These are phyloP conservation scores for Mycosarcoma maydis DNA, from an alignment of 1,284 basidiomycete species.

Conservation along the genomic window DNA sequence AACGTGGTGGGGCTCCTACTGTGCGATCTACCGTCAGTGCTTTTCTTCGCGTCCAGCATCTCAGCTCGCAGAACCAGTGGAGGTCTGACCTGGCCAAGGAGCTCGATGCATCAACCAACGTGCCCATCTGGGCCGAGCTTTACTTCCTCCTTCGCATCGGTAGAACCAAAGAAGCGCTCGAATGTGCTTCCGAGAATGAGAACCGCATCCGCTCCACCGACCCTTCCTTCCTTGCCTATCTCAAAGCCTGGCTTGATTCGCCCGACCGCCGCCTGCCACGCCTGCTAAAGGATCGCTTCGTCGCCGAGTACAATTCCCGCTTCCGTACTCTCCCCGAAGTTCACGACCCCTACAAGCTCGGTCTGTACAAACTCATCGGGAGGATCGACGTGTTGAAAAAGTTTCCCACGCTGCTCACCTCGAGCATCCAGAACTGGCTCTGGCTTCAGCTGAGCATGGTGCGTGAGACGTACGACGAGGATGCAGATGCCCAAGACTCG, in stretches of 20 bases:
- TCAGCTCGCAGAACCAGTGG: conserved; percentile 59
- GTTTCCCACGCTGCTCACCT: conserved; percentile 83
- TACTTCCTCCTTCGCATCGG: conserved; percentile 92
- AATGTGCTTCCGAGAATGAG: conserved; percentile 76
- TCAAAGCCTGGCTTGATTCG: conserved; percentile 83
- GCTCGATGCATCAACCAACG: conserved; percentile 46
- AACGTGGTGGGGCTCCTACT: conserved; percentile 89
- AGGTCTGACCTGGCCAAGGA: conserved; percentile 55
- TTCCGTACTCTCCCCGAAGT: conserved; percentile 71
- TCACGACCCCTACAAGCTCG: conserved; percentile 90
- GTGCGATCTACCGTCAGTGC: conserved; percentile 80
- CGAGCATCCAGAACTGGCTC: conserved; percentile 96
- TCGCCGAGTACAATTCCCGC: conserved; percentile 88
- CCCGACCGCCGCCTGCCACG: conserved; percentile 51
- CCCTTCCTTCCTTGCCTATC: conserved; percentile 82
- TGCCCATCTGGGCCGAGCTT: conserved; percentile 87
- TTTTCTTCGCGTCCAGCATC: conserved; percentile 60
- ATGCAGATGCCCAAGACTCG: conserved; percentile 52
- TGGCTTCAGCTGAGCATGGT: conserved; percentile 92
- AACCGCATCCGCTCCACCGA: conserved; percentile 82
- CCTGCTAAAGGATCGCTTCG: conserved; percentile 77
- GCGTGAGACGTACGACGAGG: conserved; percentile 67
- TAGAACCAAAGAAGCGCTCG: conserved; percentile 80
- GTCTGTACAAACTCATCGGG: conserved; percentile 93
- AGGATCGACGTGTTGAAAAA: conserved; percentile 85